phyloP scores from a whole-genome alignment of 2,329 filamentous ascomycete species.

The Herpomyces periplanetae region DNA sequence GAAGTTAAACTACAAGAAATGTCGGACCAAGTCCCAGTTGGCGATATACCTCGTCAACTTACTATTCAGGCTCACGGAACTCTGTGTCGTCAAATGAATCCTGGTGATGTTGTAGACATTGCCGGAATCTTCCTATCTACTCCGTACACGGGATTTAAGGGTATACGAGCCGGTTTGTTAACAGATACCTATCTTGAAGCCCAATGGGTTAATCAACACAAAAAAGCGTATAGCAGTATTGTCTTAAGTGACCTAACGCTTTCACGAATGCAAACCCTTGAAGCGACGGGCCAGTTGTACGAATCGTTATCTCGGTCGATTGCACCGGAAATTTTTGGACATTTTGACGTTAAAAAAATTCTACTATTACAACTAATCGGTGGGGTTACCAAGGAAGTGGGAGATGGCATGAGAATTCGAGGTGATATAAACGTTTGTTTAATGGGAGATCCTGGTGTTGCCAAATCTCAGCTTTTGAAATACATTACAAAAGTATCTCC shows the following conservation, averaged over 20 bases:
- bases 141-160: constrained; percentile 93
- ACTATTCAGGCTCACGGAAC: constrained; percentile 65
- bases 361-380: constrained; percentile 78
- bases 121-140: constrained; percentile 86
- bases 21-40: constrained; percentile 93
- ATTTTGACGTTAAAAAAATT: constrained; percentile 90
- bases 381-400: constrained; percentile 81
- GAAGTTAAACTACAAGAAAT: constrained; percentile 96
- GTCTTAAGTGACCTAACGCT: constrained; percentile 39
- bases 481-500: constrained; percentile 96
- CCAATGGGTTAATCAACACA: constrained; percentile 72
- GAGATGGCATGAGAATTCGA: constrained; percentile 92
- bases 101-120: constrained; percentile 71
- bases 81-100: constrained; percentile 49
- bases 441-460: constrained; percentile 97
- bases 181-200: constrained; percentile 92
- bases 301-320: constrained; percentile 85
- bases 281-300: constrained; percentile 60
- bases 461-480: constrained; percentile 88
- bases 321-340: constrained; percentile 81
- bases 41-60: constrained; percentile 68
- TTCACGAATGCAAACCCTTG: constrained; percentile 45
- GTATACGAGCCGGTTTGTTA: constrained; percentile 71
- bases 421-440: constrained; percentile 94
- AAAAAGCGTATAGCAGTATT: constrained; percentile 86